Percentiles rank a stretch among this genome's conserved stretches.
phyloP scores from a whole-genome alignment of 1,139 yeast genomes.

The Sugiyamaella sp. region DNA sequence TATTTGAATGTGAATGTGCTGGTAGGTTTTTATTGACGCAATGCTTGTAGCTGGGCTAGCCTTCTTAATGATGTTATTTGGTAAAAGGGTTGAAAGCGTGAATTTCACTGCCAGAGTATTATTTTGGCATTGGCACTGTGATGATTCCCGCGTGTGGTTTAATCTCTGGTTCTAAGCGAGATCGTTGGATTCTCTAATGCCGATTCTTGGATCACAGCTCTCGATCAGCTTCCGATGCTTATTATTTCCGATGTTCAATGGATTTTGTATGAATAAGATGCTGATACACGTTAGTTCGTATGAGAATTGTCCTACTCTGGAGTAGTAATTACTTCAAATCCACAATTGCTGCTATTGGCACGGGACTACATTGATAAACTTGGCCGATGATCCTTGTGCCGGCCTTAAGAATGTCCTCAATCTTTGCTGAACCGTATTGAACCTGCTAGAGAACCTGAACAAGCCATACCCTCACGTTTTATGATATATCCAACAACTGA shows the following conservation, averaged over 20 bases:
- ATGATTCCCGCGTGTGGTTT: not conserved
- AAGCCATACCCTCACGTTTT: not conserved
- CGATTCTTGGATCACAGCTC: no score
- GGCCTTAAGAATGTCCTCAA: no score
- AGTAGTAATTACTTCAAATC: not conserved
- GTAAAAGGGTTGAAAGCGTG: conserved; percentile 15
- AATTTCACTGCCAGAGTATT: not conserved
- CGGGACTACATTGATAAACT: conserved; percentile 12
- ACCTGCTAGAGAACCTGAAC: not conserved
- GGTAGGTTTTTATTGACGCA: no score
- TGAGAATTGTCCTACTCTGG: conserved; percentile 14
- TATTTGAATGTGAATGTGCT: no score
- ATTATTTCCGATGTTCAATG: not conserved
- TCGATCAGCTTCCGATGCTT: not conserved
- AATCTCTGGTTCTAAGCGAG: not conserved
- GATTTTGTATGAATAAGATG: not conserved
- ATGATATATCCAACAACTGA: not conserved
- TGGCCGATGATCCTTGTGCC: no score
- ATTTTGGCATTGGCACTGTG: not conserved
- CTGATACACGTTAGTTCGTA: not conserved
- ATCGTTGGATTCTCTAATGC: not conserved
- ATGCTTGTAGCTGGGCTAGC: no score
- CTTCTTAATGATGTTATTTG: conserved; percentile 13
- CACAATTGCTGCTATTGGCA: conserved; percentile 13
- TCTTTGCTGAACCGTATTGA: not conserved